Evolutionary conservation across 352 stramenopile species (phyloP).

Genomic region (Thalassiosira livingstoniorum): DNA sequence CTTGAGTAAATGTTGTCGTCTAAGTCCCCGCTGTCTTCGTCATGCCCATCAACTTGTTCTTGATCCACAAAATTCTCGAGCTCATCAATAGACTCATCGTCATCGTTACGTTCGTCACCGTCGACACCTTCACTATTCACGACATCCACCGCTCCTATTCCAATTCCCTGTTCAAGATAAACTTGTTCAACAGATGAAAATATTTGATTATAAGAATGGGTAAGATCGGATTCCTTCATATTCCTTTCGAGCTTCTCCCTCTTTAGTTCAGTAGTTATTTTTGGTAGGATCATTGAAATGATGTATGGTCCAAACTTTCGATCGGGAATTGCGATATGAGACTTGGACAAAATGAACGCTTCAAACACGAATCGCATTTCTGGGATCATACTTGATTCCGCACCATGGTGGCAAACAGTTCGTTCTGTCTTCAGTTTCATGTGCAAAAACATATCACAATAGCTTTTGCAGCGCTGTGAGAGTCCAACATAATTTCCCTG

Average conservation of each 20-base stretch:
- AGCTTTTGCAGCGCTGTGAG: neutral
- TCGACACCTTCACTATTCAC: too few species aligned
- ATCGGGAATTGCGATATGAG: neutral
- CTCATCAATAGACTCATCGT: neutral
- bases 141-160: too few species aligned
- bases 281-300: neutral
- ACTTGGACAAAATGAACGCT: neutral
- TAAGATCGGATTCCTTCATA: too few species aligned
- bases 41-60: neutral
- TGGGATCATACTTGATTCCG: neutral
- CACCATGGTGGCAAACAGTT: neutral
- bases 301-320: neutral
- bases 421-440: neutral
- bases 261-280: neutral
- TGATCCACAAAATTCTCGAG: neutral
- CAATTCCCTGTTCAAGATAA: too few species aligned
- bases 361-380: neutral
- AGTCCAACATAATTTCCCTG: constrained; percentile 18
- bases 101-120: too few species aligned
- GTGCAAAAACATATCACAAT: too few species aligned
- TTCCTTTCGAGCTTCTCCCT: neutral
- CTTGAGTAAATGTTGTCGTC: neutral
- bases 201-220: too few species aligned
- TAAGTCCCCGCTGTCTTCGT: neutral
- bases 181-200: too few species aligned